Evolutionary conservation across 2,329 filamentous ascomycete species (phyloP), one percentile per base, ranked within the genome.

Genomic region (Aspergillus felis): DNA sequence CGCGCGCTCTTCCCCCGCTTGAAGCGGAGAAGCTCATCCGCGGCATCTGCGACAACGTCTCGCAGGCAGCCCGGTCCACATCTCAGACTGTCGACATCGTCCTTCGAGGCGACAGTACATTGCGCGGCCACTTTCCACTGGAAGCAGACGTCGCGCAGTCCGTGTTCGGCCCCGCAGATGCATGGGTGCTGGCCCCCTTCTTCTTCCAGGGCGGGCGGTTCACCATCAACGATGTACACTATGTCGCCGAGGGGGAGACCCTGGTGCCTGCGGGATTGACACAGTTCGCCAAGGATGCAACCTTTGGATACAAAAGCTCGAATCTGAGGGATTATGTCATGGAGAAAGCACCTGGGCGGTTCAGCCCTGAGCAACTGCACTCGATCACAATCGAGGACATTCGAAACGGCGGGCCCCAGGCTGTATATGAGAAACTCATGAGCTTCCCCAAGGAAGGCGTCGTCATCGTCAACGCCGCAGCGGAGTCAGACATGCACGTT

Each of bases 191-290:
- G 0, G 82, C 82, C 0, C 84, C 84, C 0, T 85, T 85, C 67
- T 86, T 86, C 65, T 72, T 80, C 3, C 82, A 86, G 61, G 84
- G 84, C 5, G 83, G 84, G 0, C 67, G 84, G 2, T 82, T 81
- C 47, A 86, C 83, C 0, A 82, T 85, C 14, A 66, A 80, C 28
- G 80, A 86, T 64, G 76, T 85, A 1, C 83, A 86, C 64, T 86
- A 85, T 57, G 83, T 86, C 7, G 77, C 78, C 1, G 82, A 85
- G 48, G 78, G 78, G 0, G 77, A 79, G 0, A 51, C 57, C 0
- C 62, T 83, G 2, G 77, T 83, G 0, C 81, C 83, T 0, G 81
- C 82, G 0, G 79, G 76, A 0, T 71, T 78, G 32, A 85, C 83
- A 0, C 82, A 81, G 0, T 85, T 86, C 57, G 83, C 83, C 0